Percentiles rank a stretch among this genome's conserved stretches.
Conservation (phyloP, 2,329 filamentous ascomycete species). For the Talaromyces sp. region DNA sequence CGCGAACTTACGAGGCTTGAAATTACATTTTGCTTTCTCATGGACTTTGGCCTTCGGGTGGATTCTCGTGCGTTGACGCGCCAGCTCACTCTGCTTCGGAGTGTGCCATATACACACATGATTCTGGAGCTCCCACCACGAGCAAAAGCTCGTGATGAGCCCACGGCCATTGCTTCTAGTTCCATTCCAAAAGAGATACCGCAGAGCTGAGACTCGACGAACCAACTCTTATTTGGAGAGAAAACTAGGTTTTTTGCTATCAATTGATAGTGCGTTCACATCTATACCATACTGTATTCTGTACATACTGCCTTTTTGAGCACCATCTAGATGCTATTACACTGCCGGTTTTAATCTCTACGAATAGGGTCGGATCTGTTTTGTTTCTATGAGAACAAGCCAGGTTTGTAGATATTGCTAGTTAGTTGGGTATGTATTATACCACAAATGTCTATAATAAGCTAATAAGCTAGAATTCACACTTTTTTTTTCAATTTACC, state of each 20-base stretch:
- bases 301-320: not conserved
- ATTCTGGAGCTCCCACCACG: not conserved
- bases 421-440: not conserved
- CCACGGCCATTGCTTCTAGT: slow-evolving; percentile 3
- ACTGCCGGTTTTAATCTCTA: not conserved
- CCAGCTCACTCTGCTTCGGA: slow-evolving; percentile 42
- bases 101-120: not conserved
- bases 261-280: not conserved
- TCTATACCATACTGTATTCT: not conserved
- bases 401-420: not conserved
- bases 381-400: not conserved
- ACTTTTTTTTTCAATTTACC: not conserved
- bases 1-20: slow-evolving; percentile 78
- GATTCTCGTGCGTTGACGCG: slow-evolving; percentile 51
- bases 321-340: not conserved
- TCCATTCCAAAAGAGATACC: slow-evolving; percentile 1
- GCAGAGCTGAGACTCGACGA: not conserved
- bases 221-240: not conserved
- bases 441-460: not conserved
- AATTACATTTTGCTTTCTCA: slow-evolving; percentile 81
- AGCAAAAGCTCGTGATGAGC: not conserved
- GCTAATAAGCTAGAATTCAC: not conserved
- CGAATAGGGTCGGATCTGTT: not conserved
- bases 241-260: not conserved
- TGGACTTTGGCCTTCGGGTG: slow-evolving; percentile 75